Percentiles rank a stretch among this genome's conserved stretches.
phyloP scores from a whole-genome alignment of 169 alveolate species.

The Babesia caballi region DNA sequence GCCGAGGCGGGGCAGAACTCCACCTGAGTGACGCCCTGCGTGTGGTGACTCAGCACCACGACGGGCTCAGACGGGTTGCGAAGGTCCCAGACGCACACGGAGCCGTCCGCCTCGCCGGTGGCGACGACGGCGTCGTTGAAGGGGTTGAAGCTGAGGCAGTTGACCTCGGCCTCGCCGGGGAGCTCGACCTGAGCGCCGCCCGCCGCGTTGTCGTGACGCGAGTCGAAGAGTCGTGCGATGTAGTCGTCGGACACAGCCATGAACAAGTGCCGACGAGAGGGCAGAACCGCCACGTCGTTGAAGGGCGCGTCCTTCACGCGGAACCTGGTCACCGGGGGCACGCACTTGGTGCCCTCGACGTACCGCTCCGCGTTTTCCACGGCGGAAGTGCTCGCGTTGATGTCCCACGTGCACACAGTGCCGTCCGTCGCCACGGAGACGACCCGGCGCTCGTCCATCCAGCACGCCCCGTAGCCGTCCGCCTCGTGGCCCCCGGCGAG shows the following conservation, averaged over 20 bases:
- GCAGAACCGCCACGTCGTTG: slow-evolving; percentile 25
- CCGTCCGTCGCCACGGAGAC: slow-evolving; percentile 90
- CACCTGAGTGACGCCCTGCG: slow-evolving; percentile 67
- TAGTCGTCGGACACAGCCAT: slow-evolving; percentile 44
- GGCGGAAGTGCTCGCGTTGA: slow-evolving; percentile 54
- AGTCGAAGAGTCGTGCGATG: slow-evolving; percentile 48
- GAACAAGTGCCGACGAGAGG: background rate
- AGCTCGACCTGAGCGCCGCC: slow-evolving; percentile 40
- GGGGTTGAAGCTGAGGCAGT: slow-evolving; percentile 65
- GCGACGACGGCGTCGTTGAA: slow-evolving; percentile 56
- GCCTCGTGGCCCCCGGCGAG: slow-evolving; percentile 84
- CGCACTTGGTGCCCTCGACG: slow-evolving; percentile 14
- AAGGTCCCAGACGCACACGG: slow-evolving; percentile 69
- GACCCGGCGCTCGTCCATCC: slow-evolving; percentile 78
- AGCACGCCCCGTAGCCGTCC: slow-evolving; percentile 90
- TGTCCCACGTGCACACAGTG: slow-evolving; percentile 87
- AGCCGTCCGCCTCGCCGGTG: slow-evolving; percentile 65
- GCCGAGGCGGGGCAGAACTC: slow-evolving; percentile 68
- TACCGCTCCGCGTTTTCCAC: slow-evolving; percentile 7
- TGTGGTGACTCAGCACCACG: slow-evolving; percentile 62
- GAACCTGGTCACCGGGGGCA: slow-evolving; percentile 11
- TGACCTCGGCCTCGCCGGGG: slow-evolving; percentile 32
- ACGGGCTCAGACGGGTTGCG: slow-evolving; percentile 53
- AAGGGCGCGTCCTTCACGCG: slow-evolving; percentile 20
- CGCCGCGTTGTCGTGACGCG: slow-evolving; percentile 37